phyloP scores from a whole-genome alignment of 2,329 filamentous ascomycete genomes.

The Endothia cerciana region DNA sequence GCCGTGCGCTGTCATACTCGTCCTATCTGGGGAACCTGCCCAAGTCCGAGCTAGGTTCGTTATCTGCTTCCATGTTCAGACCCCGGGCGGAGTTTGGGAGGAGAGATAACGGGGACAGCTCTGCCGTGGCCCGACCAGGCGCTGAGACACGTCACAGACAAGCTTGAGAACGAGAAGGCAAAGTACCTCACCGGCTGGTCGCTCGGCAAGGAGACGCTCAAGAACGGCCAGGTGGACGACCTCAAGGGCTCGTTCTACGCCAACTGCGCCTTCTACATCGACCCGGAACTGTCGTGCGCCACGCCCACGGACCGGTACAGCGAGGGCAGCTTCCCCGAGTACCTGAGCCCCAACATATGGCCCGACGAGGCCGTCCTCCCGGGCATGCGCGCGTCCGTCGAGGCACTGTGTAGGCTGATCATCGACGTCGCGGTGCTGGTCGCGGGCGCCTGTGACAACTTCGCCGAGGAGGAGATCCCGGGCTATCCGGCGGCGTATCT shows the following conservation, averaged over 20 bases:
- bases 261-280: conserved; percentile 78
- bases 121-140: background rate
- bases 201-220: conserved; percentile 78
- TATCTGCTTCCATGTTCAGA: background rate
- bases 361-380: conserved; percentile 70
- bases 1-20: conserved; percentile 78
- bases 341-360: conserved; percentile 91
- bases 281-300: conserved; percentile 64
- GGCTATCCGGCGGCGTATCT: conserved; percentile 80
- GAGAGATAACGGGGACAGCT: background rate
- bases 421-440: conserved; percentile 90
- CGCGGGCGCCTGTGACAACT: conserved; percentile 86
- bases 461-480: conserved; percentile 76
- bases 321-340: conserved; percentile 75
- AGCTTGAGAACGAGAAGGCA: conserved; percentile 61
- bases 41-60: conserved; percentile 63
- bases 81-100: background rate
- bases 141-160: conserved; percentile 41
- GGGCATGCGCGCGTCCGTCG: conserved; percentile 73
- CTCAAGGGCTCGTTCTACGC: conserved; percentile 85
- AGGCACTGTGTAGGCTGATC: conserved; percentile 78
- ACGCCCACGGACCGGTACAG: conserved; percentile 62
- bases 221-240: conserved; percentile 76
- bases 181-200: conserved; percentile 78
- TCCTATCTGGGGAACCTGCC: conserved; percentile 87